These are phyloP conservation scores for Pelargonium cotyledonis DNA, from an alignment of 441 rosid species.

Conservation along the genomic window DNA sequence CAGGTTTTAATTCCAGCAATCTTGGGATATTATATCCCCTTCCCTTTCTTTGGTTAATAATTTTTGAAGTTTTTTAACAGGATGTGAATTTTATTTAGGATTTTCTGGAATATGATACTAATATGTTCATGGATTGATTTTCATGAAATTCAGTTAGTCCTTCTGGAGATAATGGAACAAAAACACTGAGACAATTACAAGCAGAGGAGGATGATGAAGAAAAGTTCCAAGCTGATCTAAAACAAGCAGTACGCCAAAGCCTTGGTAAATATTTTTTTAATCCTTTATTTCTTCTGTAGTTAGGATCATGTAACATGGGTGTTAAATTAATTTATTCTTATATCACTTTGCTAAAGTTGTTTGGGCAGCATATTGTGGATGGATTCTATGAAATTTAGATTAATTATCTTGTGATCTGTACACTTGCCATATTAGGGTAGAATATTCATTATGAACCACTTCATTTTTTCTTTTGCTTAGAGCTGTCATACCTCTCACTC, in stretches of 20 bases:
- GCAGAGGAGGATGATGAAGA: conserved; percentile 89
- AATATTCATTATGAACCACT: background rate
- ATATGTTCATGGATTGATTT: conserved; percentile 19
- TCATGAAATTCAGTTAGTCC: conserved; percentile 25
- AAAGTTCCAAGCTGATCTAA: conserved; percentile 88
- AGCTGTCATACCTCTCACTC: background rate
- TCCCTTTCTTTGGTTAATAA: too few relatives aligned
- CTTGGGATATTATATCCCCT: too few relatives aligned
- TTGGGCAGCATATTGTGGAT: background rate
- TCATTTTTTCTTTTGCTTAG: background rate
- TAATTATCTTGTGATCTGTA: background rate
- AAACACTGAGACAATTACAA: conserved; percentile 68
- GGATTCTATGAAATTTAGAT: background rate
- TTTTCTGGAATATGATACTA: too few relatives aligned
- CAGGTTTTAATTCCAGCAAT: too few relatives aligned
- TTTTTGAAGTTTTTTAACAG: background rate
- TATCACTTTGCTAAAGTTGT: background rate
- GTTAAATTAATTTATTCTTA: background rate
- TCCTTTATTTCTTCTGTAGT: too few relatives aligned
- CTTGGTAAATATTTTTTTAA: conserved; percentile 52
- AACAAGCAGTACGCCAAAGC: conserved; percentile 78
- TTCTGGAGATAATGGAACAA: conserved; percentile 44
- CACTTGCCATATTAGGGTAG: background rate
- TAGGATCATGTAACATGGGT: background rate
- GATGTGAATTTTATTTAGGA: background rate